Evolutionary conservation across 1,284 basidiomycete genomes (phyloP).

Genomic region (Volvariella surrecta): DNA sequence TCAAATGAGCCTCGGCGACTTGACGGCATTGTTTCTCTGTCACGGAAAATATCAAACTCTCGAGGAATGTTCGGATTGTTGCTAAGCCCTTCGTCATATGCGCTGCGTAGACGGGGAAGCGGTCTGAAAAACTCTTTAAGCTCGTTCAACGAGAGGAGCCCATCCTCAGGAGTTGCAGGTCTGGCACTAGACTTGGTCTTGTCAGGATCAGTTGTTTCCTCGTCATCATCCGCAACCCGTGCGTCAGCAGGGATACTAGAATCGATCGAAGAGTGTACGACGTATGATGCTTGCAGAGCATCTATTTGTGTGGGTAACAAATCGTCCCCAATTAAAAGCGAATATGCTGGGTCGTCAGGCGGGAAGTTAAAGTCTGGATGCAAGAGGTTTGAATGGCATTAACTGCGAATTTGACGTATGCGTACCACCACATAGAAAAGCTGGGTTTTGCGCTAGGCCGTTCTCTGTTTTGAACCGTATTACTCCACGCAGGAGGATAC

Average conservation of each 20-base stretch:
- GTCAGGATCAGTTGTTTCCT: constrained; percentile 57
- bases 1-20: constrained; percentile 49
- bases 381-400: not conserved
- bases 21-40: constrained; percentile 30
- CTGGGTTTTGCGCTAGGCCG: constrained; percentile 54
- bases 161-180: constrained; percentile 51
- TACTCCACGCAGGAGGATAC: constrained; percentile 63
- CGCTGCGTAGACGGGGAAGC: constrained; percentile 37
- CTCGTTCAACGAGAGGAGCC: constrained; percentile 60
- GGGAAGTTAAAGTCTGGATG: constrained; percentile 85
- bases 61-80: constrained; percentile 16
- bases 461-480: constrained; percentile 45
- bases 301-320: constrained; percentile 47
- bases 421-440: constrained; percentile 77
- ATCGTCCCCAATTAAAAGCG: constrained; percentile 60
- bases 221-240: constrained; percentile 26
- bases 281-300: constrained; percentile 55
- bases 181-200: constrained; percentile 74
- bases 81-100: constrained; percentile 51
- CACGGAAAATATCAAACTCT: constrained; percentile 30
- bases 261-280: constrained; percentile 80
- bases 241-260: constrained; percentile 32
- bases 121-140: constrained; percentile 45
- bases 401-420: constrained; percentile 2
- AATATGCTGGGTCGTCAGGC: constrained; percentile 81